Evolutionary conservation across 2,329 filamentous ascomycete species (phyloP).

Genomic region (Geosmithia flava): DNA sequence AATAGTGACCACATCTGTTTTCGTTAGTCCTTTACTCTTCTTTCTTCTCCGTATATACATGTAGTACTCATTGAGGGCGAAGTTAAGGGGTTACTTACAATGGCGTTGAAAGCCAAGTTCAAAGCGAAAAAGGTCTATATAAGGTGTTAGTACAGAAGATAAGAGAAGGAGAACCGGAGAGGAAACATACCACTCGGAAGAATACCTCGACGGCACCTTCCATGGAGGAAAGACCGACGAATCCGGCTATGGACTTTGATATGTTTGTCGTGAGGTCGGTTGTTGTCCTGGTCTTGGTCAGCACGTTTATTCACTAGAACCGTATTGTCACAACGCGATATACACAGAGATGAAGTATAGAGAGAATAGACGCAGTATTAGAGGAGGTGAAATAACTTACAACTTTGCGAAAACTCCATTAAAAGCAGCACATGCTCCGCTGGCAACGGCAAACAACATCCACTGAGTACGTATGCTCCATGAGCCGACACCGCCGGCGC

Average conservation of each 20-base stretch:
- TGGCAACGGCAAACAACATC: slow-evolving; percentile 60
- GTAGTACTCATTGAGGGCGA: not conserved
- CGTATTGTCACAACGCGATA: no score
- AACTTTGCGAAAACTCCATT: slow-evolving; percentile 79
- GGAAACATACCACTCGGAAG: slow-evolving; percentile 21
- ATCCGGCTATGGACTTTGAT: slow-evolving; percentile 27
- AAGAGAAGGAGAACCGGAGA: no score
- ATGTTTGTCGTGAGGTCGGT: slow-evolving; percentile 39
- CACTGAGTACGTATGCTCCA: slow-evolving; percentile 33
- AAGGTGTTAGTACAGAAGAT: not conserved
- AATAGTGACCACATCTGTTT: slow-evolving; percentile 70
- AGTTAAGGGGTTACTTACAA: slow-evolving; percentile 30
- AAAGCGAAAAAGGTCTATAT: slow-evolving; percentile 60
- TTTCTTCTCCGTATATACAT: not conserved
- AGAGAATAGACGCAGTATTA: not conserved
- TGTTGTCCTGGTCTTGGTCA: slow-evolving; percentile 32
- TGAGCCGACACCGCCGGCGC: slow-evolving; percentile 4
- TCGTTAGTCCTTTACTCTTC: not conserved
- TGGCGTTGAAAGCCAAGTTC: slow-evolving; percentile 62
- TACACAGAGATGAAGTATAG: not conserved
- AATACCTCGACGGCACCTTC: slow-evolving; percentile 32
- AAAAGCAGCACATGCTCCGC: slow-evolving; percentile 66
- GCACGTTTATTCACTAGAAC: not conserved
- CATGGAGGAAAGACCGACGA: slow-evolving; percentile 27
- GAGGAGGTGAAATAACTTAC: slow-evolving; percentile 29